Evolutionary conservation across 306 rosid species (phyloP), one percentile per base, ranked within the genome.

Genomic region (Purshia tridentata): DNA sequence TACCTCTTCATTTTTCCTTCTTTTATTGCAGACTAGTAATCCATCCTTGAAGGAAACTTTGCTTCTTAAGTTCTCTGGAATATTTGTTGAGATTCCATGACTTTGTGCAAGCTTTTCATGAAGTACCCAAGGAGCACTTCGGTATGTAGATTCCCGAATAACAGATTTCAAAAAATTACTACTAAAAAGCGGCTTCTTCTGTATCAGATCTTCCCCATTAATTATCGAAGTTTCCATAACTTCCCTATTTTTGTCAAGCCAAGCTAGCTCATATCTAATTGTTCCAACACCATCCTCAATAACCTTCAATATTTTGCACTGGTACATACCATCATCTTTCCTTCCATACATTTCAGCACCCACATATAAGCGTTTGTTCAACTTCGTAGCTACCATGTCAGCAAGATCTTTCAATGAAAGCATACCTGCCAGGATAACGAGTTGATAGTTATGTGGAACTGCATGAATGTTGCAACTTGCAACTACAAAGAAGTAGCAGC

Each of bases 81-180:
- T 65, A 23, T 79, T 92, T 48, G 84, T 85, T 73, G 95, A 85
- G 77, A 91, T 89, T 77, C 95, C 95, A 79, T 91, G 85, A 64
- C 77, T 84, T 81, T 44, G 82, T 35, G 98, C 96, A 76, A 94
- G 81, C 64, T 89, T 85, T 64, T 86, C 87, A 77, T 88, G 91
- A 72, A 94, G 82, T 68, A 89, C 96, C 98, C 98, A 94, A 15
- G 98, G 98, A 71, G 84, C 90, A 83, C 87, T 89, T 70, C 95
- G 89, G 71, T 85, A 89, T 3, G 98, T 94, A 64, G 96, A 94
- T 77, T 91, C 95, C 82, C 98, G 95, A 79, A 94, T 88, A 73
- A 94, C 91, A 64, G 97, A 89, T 82, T 89, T 94, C 45, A 88
- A 81, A 61, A 87, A 69, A 70, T 78, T 85, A 76, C 96, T 86